Base-by-base conservation (phyloP, 305 asterid genomes). In the Solanum hybrid region DNA sequence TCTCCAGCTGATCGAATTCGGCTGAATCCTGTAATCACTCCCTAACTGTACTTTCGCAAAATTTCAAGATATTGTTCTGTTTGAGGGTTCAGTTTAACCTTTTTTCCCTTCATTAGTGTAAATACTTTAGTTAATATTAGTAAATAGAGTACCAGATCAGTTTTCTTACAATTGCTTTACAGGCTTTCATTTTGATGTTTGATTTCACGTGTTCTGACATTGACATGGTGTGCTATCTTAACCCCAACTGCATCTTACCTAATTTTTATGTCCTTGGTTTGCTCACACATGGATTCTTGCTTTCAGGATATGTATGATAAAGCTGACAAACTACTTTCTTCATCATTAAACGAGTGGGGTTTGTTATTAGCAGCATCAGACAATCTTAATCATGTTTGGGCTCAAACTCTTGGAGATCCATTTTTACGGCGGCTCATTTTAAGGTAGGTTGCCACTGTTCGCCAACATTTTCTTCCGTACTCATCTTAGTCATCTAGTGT, bases 81-180 rank as follows among this genome's bases (percentile, higher is more conserved):
- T 76, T 22, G 75, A 83, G 75, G 36, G 73, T 45, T 29, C 38
- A 83, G 38, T 45, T 79, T 83, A 20, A 2, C 26, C 11, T 39
- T 15, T 26, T 38, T n/a, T 1, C 0, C n/a, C 37, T 29, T 45
- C 38, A 29, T 83, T 83, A 15, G 2, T 84, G 41, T 31, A 51
- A 51, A 84, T 29, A 20, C 41, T 84, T 32, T 10, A 51, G 75
- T 22, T 84, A 29, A 84, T 39, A 83, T 84, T 29, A 17, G 75
- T 45, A 83, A 83, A 45, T 20, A 31, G 88, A 38, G 76, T 32
- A 51, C 11, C 29, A 38, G 31, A 20, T 84, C 88, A 92, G 92
- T 93, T 97, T 97, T 90, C 99, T 97, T 91, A 93, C 99, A 79
- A 94, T 96, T 90, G 98, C 99, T 86, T 91, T 97, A 91, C 99